These are phyloP conservation scores for Neoboletus subvelutipes DNA, from an alignment of 768 basidiomycete species.

Conservation along the genomic window DNA sequence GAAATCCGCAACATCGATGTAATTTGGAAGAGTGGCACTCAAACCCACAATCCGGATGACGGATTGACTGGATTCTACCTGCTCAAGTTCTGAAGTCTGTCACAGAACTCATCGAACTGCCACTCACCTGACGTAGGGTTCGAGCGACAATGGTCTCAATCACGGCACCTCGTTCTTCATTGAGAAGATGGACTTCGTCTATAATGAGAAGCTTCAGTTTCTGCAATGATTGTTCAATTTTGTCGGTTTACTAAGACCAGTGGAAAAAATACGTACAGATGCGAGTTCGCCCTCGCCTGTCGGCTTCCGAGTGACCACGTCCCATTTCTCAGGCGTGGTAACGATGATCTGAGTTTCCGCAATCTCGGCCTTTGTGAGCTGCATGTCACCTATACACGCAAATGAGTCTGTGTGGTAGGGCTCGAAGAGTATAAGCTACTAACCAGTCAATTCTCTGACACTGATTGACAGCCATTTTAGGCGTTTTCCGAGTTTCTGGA, in stretches of 20 bases:
- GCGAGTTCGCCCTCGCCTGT: constrained; percentile 97
- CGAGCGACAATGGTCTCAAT: constrained; percentile 98
- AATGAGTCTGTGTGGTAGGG: not conserved
- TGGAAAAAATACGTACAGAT: constrained; percentile 52
- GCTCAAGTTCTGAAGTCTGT: not conserved
- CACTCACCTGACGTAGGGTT: constrained; percentile 77
- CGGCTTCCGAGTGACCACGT: constrained; percentile 96
- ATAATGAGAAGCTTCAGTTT: constrained; percentile 93
- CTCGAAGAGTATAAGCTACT: constrained; percentile 9
- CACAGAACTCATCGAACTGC: not conserved
- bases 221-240: constrained; percentile 39
- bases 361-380: constrained; percentile 90
- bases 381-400: constrained; percentile 75
- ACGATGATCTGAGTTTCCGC: constrained; percentile 96
- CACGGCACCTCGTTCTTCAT: constrained; percentile 97
- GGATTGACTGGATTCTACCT: constrained; percentile 97
- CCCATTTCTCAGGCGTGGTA: constrained; percentile 99
- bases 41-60: constrained; percentile 95
- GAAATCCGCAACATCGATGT: constrained; percentile 94
- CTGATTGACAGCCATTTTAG: constrained; percentile 83
- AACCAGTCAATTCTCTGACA: constrained; percentile 90
- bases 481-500: constrained; percentile 87
- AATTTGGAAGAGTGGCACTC: constrained; percentile 96
- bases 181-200: constrained; percentile 95
- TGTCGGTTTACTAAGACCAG: not conserved